A percentile compares a stretch with the other conserved stretches of the same genome.
Conservation (phyloP, 371 early-diverging fungal genomes). For the Rhizopus sp. region DNA sequence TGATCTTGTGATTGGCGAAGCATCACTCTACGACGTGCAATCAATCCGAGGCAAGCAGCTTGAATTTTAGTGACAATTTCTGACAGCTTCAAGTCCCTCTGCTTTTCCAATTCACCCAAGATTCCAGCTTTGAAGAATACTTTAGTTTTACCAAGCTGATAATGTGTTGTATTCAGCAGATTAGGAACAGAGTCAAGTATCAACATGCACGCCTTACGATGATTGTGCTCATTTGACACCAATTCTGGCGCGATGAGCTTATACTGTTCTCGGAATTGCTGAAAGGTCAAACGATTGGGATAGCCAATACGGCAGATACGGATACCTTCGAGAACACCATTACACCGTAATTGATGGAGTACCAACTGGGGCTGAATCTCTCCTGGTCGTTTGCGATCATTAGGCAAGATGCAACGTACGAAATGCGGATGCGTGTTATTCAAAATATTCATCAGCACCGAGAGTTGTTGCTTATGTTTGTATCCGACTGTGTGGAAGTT, state of each 20-base stretch:
- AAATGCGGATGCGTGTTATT: constrained; percentile 97
- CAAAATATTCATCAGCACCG: constrained; percentile 88
- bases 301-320: constrained; percentile 98
- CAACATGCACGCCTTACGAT: constrained; percentile 77
- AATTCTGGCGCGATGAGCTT: constrained; percentile 84
- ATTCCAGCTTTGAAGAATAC: constrained; percentile 95
- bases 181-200: constrained; percentile 69
- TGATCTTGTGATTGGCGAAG: constrained; percentile 78
- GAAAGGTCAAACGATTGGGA: constrained; percentile 93
- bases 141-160: constrained; percentile 93
- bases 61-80: constrained; percentile 86
- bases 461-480: constrained; percentile 95
- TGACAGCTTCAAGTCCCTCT: constrained; percentile 83
- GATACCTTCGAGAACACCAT: constrained; percentile 99
- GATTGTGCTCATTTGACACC: constrained; percentile 82
- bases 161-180: constrained; percentile 73
- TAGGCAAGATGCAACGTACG: constrained; percentile 99
- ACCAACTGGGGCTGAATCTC: constrained; percentile 85
- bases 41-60: constrained; percentile 83
- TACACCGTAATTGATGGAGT: constrained; percentile 97
- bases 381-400: constrained; percentile 90
- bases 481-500: constrained; percentile 97
- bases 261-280: constrained; percentile 96
- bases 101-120: constrained; percentile 96
- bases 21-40: constrained; percentile 75